These are phyloP conservation scores for Aspergillus incahuasiensis DNA, from an alignment of 495 filamentous ascomycete genomes.

Conservation along the genomic window DNA sequence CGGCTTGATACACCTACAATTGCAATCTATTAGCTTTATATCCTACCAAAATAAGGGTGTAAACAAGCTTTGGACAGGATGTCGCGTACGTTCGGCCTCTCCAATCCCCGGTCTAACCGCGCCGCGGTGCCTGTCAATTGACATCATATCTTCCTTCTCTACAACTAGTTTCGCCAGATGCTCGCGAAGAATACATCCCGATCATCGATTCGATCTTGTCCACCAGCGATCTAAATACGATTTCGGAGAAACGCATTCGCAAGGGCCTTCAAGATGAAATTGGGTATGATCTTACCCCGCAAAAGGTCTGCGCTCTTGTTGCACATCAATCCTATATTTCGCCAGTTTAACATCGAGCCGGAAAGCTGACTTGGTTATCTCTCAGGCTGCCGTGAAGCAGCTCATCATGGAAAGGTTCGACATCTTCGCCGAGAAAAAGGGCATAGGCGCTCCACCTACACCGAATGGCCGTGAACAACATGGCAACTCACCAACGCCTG, in stretches of 20 bases:
- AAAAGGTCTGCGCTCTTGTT: constrained; percentile 62
- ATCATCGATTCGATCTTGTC: constrained; percentile 91
- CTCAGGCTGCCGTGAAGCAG: constrained; percentile 69
- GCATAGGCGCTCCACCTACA: constrained; percentile 25
- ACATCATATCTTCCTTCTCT: constrained; percentile 20
- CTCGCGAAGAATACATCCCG: constrained; percentile 63
- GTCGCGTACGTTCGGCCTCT: constrained; percentile 38
- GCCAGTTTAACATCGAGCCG: background rate
- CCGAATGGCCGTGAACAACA: constrained; percentile 43
- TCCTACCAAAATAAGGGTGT: constrained; percentile 1
- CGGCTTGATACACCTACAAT: constrained; percentile 13
- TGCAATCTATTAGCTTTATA: constrained; percentile 2
- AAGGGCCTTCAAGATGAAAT: constrained; percentile 73
- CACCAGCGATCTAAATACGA: constrained; percentile 76
- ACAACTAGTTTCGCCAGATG: constrained; percentile 61
- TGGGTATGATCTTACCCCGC: constrained; percentile 73
- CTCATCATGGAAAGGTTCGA: constrained; percentile 92
- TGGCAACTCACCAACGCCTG: constrained; percentile 34
- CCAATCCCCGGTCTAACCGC: constrained; percentile 12
- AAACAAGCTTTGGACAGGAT: constrained; percentile 23
- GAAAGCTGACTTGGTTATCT: constrained; percentile 7
- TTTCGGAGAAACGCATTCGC: constrained; percentile 89
- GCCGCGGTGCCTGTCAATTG: constrained; percentile 21
- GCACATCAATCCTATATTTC: constrained; percentile 5
- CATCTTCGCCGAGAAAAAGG: constrained; percentile 54